Percentiles rank a stretch among this genome's conserved stretches.
phyloP scores from a whole-genome alignment of 306 rosid genomes.

The Trichosanthes cucumerina region DNA sequence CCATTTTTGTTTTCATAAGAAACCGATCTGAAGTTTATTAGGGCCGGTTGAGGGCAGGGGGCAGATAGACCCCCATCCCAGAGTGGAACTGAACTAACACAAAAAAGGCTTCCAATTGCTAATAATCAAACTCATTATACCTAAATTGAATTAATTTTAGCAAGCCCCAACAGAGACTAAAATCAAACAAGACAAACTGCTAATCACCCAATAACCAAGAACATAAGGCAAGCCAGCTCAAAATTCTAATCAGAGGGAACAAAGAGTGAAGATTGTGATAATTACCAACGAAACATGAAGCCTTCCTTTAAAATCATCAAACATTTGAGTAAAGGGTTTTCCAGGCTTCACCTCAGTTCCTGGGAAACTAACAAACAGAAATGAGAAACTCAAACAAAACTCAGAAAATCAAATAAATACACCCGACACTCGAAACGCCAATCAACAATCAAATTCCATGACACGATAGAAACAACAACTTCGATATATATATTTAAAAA shows the following conservation, averaged over 20 bases:
- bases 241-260: background rate
- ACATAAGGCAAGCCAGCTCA: background rate
- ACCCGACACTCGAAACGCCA: background rate
- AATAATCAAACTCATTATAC: background rate
- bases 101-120: background rate
- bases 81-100: background rate
- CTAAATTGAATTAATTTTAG: background rate
- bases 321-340: slow-evolving; percentile 49
- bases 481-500: background rate
- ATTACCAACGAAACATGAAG: slow-evolving; percentile 79
- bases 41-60: background rate
- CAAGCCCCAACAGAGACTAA: background rate
- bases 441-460: background rate
- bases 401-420: background rate
- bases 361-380: slow-evolving; percentile 12
- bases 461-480: background rate
- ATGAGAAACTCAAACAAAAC: background rate
- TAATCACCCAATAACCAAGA: background rate
- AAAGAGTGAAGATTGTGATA: background rate
- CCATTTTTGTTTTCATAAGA: background rate
- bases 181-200: background rate
- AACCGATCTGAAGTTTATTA: background rate
- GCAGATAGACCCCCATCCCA: background rate
- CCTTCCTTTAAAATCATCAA: slow-evolving; percentile 49
- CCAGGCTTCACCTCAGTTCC: slow-evolving; percentile 87